phyloP scores from a whole-genome alignment of 345 rosid genomes.

The Viola odorata region DNA sequence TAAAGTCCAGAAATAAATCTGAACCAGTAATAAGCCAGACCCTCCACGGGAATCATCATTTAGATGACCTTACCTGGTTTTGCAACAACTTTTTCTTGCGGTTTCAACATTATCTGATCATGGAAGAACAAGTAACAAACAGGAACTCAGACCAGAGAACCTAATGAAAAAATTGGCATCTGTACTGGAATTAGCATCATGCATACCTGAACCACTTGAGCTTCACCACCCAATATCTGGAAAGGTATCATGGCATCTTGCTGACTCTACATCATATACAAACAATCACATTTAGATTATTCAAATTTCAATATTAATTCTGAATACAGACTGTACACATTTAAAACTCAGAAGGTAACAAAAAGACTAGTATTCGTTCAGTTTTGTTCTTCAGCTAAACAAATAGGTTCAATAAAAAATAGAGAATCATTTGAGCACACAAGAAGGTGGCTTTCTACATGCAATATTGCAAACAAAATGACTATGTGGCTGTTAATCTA shows the following conservation, averaged over 20 bases:
- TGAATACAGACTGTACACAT: too few relatives aligned
- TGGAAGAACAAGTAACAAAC: constrained; percentile 3
- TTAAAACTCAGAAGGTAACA: too few relatives aligned
- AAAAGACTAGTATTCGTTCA: too few relatives aligned
- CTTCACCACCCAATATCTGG: constrained; percentile 98
- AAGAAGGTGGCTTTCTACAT: too few relatives aligned
- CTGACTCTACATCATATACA: constrained; percentile 52
- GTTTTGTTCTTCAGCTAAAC: too few relatives aligned
- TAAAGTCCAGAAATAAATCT: background rate
- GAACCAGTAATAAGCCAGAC: background rate
- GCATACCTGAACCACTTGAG: constrained; percentile 90
- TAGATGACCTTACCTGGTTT: constrained; percentile 59
- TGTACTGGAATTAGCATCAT: background rate
- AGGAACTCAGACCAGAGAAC: background rate
- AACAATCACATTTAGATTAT: too few relatives aligned
- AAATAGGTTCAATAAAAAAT: too few relatives aligned
- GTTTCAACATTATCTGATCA: constrained; percentile 84
- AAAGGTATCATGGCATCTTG: constrained; percentile 79
- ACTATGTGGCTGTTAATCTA: too few relatives aligned
- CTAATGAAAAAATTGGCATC: background rate
- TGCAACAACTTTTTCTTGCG: constrained; percentile 78
- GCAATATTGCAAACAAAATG: too few relatives aligned
- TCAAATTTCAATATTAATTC: too few relatives aligned
- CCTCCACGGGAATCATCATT: background rate
- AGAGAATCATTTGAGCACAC: too few relatives aligned